phyloP scores from a whole-genome alignment of 768 basidiomycete species.

The Auriscalpium orientale region DNA sequence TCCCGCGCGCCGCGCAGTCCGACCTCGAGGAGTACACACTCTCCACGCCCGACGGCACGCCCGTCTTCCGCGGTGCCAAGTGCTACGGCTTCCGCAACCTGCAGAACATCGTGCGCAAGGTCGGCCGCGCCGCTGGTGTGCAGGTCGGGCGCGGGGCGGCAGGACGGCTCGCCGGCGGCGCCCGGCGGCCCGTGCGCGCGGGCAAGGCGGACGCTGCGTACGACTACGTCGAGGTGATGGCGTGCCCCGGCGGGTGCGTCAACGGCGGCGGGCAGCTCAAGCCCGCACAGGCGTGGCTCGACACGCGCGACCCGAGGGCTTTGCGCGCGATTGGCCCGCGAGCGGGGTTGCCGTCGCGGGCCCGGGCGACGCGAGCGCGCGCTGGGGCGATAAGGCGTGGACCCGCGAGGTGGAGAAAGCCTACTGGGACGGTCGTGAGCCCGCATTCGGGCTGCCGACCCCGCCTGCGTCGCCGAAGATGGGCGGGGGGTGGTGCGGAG shows the following conservation, averaged over 20 bases:
- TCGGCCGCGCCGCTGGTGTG: conserved; percentile 78
- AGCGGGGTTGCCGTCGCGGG: conserved; percentile 33
- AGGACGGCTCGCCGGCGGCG: conserved; percentile 46
- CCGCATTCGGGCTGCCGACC: conserved; percentile 26
- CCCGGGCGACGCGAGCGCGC: conserved; percentile 37
- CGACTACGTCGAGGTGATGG: conserved; percentile 98
- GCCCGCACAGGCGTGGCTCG: conserved; percentile 9
- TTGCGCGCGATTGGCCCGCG: conserved; percentile 52
- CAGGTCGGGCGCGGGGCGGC: conserved; percentile 14
- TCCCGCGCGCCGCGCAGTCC: conserved; percentile 45
- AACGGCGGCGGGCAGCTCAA: conserved; percentile 90
- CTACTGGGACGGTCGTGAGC: conserved; percentile 56
- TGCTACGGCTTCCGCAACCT: conserved; percentile 97
- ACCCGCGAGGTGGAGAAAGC: conserved; percentile 69
- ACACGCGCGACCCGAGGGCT: conserved; percentile 52
- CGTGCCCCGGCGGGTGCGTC: conserved; percentile 94
- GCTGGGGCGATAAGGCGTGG: conserved; percentile 84
- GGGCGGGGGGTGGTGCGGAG: background rate
- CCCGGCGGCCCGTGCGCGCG: conserved; percentile 22
- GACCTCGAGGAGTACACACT: conserved; percentile 77
- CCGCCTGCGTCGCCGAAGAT: conserved; percentile 36
- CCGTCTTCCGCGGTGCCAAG: conserved; percentile 87
- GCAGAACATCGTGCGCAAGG: conserved; percentile 91
- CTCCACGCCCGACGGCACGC: conserved; percentile 37
- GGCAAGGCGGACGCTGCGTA: conserved; percentile 39